Evolutionary conservation across 2,329 filamentous ascomycete species (phyloP), one percentile per base, ranked within the genome.

Genomic region (Bipolaris bicolor): DNA sequence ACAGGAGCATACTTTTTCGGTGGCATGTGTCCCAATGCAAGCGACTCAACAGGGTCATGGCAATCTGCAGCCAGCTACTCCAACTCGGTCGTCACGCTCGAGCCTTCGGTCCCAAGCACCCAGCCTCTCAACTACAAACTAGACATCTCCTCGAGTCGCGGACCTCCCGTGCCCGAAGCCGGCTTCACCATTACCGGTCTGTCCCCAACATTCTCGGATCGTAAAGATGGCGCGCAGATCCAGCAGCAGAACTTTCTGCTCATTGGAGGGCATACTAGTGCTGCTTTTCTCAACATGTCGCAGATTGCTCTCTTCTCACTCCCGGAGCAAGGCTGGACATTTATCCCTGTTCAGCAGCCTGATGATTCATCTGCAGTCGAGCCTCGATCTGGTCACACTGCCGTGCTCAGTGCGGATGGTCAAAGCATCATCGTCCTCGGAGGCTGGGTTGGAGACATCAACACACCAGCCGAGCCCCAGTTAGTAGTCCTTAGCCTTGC

Each of bases 211-310:
- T 88, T 86, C 64, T 88, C 88, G 18, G 90, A 90, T 70, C 83
- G 83, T 4, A 87, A 85, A 7, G 78, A 77, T 15, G 88, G 85
- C 3, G 81, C 82, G 2, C 80, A 88, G 39, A 89, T 87, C 4
- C 89, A 92, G 70, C 87, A 93, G 71, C 87, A 89, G 61, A 88
- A 88, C 66, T 94, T 91, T 64, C 86, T 97, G 11, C 78, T 97
- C 20, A 79, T 97, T 15, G 94, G 93, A 39, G 94, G 94, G 0
- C 92, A 97, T 72, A 96, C 92, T 0, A 82, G 86, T 65, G 77
- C 81, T 15, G 93, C 92, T 0, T 97, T 97, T 72, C 88, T 97
- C 78, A 96, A 97, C 74, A 97, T 96, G 89, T 96, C 91, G 55
- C 91, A 92, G 41, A 86, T 94, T 1, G 94, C 92, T 0, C 80